Evolutionary conservation across 176 grass and related monocot species (phyloP).

Genomic region (Miscanthus lutarioriparius): DNA sequence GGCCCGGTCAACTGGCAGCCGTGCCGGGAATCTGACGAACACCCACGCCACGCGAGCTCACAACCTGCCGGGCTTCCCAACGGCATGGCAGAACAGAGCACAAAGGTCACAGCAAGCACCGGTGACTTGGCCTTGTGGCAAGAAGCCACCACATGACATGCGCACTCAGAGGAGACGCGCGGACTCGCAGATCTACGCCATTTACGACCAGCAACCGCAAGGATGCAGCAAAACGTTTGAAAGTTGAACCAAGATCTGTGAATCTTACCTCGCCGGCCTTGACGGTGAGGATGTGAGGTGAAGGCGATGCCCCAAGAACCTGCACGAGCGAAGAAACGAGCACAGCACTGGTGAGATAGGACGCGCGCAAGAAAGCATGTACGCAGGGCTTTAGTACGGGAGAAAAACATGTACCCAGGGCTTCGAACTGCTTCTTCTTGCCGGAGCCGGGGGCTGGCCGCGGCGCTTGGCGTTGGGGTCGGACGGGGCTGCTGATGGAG

Average conservation of each 20-base stretch:
- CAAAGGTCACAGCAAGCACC: slow-evolving; percentile 10
- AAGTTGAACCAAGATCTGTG: slow-evolving; percentile 30
- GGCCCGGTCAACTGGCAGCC: slow-evolving; percentile 43
- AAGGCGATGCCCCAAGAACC: slow-evolving; percentile 91
- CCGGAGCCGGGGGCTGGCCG: slow-evolving; percentile 87
- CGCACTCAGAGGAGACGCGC: not conserved
- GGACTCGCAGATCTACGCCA: slow-evolving; percentile 25
- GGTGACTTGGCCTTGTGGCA: not conserved
- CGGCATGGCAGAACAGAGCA: slow-evolving; percentile 36
- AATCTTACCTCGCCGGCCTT: slow-evolving; percentile 90
- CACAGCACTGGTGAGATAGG: slow-evolving; percentile 13
- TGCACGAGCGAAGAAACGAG: slow-evolving; percentile 36
- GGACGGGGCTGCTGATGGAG: slow-evolving; percentile 65
- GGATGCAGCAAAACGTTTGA: not conserved
- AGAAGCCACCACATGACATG: not conserved
- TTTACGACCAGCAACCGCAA: not conserved
- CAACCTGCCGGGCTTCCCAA: slow-evolving; percentile 29
- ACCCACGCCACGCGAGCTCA: slow-evolving; percentile 27
- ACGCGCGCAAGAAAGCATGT: not conserved
- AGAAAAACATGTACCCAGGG: slow-evolving; percentile 62
- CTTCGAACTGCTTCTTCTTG: slow-evolving; percentile 99
- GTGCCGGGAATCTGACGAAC: slow-evolving; percentile 53
- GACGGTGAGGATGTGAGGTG: slow-evolving; percentile 91
- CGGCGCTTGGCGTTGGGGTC: slow-evolving; percentile 81
- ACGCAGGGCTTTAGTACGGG: not conserved